Conservation (phyloP, 176 grass and related monocot genomes). For the Elaeis guineensis region DNA sequence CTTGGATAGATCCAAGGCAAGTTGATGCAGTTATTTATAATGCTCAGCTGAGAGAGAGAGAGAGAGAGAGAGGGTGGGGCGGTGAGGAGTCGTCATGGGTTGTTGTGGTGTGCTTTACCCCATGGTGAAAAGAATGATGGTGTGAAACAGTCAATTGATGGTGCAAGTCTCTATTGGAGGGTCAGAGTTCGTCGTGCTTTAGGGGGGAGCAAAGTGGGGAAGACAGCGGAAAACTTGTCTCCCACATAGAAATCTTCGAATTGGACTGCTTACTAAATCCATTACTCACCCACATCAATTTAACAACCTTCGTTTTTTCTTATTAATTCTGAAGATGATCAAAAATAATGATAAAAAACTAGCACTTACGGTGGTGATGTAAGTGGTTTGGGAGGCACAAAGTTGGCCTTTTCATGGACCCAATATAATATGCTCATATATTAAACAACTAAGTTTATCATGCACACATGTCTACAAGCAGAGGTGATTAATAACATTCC, state of each 20-base stretch:
- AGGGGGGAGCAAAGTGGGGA: background rate
- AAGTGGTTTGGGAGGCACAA: too few relatives aligned
- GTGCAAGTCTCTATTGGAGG: slow-evolving; percentile 1
- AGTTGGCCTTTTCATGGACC: too few relatives aligned
- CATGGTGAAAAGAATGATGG: too few relatives aligned
- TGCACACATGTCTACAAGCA: too few relatives aligned
- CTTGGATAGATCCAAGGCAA: slow-evolving; percentile 35
- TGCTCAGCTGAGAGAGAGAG: background rate
- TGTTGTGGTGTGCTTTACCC: background rate
- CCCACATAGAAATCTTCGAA: background rate
- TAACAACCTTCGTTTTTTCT: background rate
- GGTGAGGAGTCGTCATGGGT: background rate
- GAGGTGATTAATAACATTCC: too few relatives aligned
- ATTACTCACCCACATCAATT: background rate
- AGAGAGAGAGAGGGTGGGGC: background rate
- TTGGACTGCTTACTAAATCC: background rate
- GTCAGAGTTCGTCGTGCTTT: background rate
- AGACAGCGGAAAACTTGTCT: background rate
- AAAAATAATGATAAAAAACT: background rate
- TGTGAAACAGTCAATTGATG: background rate
- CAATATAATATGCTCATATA: too few relatives aligned
- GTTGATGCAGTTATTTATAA: slow-evolving; percentile 70
- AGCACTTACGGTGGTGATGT: too few relatives aligned
- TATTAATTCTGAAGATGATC: background rate
- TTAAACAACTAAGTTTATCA: too few relatives aligned